Evolutionary conservation across 78 protist species (phyloP), one percentile per base, ranked within the genome.

Genomic region (Anaeramoeba flamelloides): DNA sequence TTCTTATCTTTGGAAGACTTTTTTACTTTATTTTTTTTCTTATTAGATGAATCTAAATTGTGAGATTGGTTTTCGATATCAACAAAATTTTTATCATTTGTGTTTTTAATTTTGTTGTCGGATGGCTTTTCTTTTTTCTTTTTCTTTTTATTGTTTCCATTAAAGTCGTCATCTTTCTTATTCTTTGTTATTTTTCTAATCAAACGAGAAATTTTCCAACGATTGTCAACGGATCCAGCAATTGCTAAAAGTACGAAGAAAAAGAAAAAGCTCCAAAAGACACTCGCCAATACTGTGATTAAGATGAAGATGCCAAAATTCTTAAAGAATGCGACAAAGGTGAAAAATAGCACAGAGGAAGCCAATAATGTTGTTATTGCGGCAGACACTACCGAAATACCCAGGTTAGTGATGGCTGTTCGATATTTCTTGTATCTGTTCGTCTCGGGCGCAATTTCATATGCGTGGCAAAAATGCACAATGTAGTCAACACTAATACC

Each of bases 401-500:
- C 84, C 79, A 81, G 39, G 17, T 65, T 75, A 33, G 26, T 37
- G 2, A 81, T 39, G n/a, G 79, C 41, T 12, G 80, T 41, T 38
- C 86, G 82, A 39, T 39, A n/a, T 26, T 75, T 65, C 2, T 8
- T 1, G 26, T 30, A 33, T 31, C 40, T 80, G 65, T 40, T 4
- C 38, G 81, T 8, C 38, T 53, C 81, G 3, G 40, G 79, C 8
- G 81, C 79, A 78, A 17, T 53, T 4, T 0, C 1, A 31, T 81
- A 81, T 26, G 36, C 74, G 64, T 31, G 3, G 1, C 77, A 79
- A 3, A 74, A n/a, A 38, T 81, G 84, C 26, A 81, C 38, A 30
- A 22, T 4, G 39, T 81, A 81, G n/a, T n/a, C 85, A 34, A 83
- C 85, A 1, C 77, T 40, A 65, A 83, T 41, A 1, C 85, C 85